phyloP scores from a whole-genome alignment of 805 yeast genomes.

The Nakazawaea ernobii region DNA sequence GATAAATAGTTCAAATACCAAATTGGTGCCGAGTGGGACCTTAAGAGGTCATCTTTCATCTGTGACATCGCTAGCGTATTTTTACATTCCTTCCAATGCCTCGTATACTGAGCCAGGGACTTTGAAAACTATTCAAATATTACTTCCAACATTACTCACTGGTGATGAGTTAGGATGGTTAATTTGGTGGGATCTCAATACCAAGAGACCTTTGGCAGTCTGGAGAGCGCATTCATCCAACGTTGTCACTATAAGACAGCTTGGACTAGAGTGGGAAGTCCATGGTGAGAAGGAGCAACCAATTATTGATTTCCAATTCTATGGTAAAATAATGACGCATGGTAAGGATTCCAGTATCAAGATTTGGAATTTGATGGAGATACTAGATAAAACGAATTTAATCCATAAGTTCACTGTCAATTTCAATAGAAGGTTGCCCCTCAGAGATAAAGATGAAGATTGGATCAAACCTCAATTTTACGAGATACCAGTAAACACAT shows the following conservation, averaged over 20 bases:
- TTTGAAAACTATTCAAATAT: constrained; percentile 13
- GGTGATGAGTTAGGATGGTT: constrained; percentile 61
- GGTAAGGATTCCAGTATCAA: constrained; percentile 56
- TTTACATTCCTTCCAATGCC: constrained; percentile 13
- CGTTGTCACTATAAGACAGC: constrained; percentile 44
- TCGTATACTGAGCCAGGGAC: constrained; percentile 1
- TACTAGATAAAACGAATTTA: constrained; percentile 12
- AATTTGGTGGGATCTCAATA: constrained; percentile 57
- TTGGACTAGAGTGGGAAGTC: constrained; percentile 28
- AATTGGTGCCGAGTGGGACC: constrained; percentile 5
- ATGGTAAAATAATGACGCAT: constrained; percentile 52
- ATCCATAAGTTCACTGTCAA: constrained; percentile 14
- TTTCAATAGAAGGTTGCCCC: constrained; percentile 17
- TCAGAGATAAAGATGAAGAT: constrained; percentile 11
- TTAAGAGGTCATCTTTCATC: constrained; percentile 20
- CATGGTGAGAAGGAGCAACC: constrained; percentile 12
- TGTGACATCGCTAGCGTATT: constrained; percentile 21
- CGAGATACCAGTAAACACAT: constrained; percentile 63
- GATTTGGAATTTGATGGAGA: constrained; percentile 36
- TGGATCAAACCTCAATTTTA: constrained; percentile 25
- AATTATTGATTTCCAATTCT: constrained; percentile 19
- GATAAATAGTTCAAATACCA: background rate
- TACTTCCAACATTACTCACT: constrained; percentile 37
- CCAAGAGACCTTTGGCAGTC: constrained; percentile 47
- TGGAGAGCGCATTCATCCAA: constrained; percentile 57